These are phyloP conservation scores for Cladochytrium replicatum DNA, from an alignment of 192 early-diverging fungal species.

Conservation along the genomic window DNA sequence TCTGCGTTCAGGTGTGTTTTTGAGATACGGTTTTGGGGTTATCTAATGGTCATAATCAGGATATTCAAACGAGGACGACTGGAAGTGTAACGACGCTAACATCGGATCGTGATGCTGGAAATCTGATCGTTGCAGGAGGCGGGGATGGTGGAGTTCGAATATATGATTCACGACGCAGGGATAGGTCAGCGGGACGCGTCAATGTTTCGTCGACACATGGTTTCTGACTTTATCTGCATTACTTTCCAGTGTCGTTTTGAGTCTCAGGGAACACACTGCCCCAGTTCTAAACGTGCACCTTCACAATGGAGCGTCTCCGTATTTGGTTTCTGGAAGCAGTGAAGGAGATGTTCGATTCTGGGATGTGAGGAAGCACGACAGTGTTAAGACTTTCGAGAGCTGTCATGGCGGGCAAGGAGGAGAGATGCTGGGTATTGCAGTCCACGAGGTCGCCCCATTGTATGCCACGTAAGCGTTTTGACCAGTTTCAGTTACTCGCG, in stretches of 20 bases:
- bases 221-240: neutral
- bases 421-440: slow-evolving; percentile 22
- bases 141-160: neutral
- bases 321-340: slow-evolving; percentile 53
- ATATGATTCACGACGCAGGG: slow-evolving; percentile 2
- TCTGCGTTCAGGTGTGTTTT: slow-evolving; percentile 46
- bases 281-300: slow-evolving; percentile 49
- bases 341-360: slow-evolving; percentile 29
- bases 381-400: too few relatives aligned
- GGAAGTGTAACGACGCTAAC: slow-evolving; percentile 53
- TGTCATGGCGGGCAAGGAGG: slow-evolving; percentile 3
- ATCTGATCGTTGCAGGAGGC: slow-evolving; percentile 55
- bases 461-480: neutral
- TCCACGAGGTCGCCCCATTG: slow-evolving; percentile 24
- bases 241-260: slow-evolving; percentile 45
- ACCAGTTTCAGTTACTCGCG: neutral
- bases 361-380: slow-evolving; percentile 24
- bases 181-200: neutral
- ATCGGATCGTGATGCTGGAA: slow-evolving; percentile 50
- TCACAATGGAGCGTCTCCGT: slow-evolving; percentile 38
- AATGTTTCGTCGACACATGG: neutral
- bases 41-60: slow-evolving; percentile 20
- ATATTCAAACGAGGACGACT: slow-evolving; percentile 44
- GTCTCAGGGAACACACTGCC: slow-evolving; percentile 51
- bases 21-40: neutral